Conservation (phyloP, 2,329 filamentous ascomycete species). For the Pseudogymnoascus sp. region DNA sequence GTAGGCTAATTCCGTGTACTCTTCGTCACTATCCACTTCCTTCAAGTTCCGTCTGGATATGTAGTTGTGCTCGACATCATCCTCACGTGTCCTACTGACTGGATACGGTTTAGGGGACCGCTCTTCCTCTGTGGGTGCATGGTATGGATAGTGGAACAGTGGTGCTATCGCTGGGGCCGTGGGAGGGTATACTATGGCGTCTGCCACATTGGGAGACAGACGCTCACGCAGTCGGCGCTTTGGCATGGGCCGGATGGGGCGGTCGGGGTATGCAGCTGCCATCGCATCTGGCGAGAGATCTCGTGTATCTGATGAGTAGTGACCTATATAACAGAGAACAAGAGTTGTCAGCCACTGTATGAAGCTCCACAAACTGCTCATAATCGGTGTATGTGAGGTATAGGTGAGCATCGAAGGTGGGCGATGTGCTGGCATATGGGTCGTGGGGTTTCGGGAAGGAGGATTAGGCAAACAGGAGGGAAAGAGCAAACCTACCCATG, state of each 20-base stretch:
- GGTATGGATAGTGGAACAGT: slow-evolving; percentile 63
- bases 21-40: slow-evolving; percentile 53
- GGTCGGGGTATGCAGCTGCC: slow-evolving; percentile 75
- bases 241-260: slow-evolving; percentile 86
- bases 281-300: slow-evolving; percentile 64
- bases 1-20: slow-evolving; percentile 35
- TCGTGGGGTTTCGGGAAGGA: slow-evolving; percentile 7
- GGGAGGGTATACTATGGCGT: slow-evolving; percentile 73
- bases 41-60: slow-evolving; percentile 44
- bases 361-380: not conserved
- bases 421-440: not conserved
- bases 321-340: not conserved
- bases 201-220: slow-evolving; percentile 75
- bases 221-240: slow-evolving; percentile 81
- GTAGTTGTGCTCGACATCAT: slow-evolving; percentile 27
- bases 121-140: slow-evolving; percentile 28
- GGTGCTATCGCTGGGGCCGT: slow-evolving; percentile 62
- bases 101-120: slow-evolving; percentile 21
- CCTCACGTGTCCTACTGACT: slow-evolving; percentile 17
- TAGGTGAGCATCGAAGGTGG: not conserved
- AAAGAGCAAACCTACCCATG: slow-evolving; percentile 7
- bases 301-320: slow-evolving; percentile 34
- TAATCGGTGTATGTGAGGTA: not conserved
- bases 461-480: slow-evolving; percentile 6
- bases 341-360: slow-evolving; percentile 2